These are phyloP conservation scores for Tetradesmus obliquus DNA, from an alignment of 139 green algal species.

Conservation along the genomic window DNA sequence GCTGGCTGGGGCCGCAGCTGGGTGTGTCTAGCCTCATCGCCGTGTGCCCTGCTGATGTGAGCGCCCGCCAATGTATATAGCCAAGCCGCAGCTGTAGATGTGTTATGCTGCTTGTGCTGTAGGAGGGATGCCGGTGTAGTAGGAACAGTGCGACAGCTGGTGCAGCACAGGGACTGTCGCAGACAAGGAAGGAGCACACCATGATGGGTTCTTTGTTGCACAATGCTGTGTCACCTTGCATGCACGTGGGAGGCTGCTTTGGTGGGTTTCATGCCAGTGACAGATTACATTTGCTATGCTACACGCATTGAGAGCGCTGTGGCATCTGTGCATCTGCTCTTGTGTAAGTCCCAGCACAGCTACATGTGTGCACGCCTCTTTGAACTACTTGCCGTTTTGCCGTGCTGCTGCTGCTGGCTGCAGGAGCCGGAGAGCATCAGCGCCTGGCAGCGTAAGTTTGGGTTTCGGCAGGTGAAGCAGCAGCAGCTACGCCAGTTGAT, in stretches of 20 bases:
- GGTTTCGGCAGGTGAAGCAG: neutral
- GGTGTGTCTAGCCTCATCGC: conserved; percentile 24
- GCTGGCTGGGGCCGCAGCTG: conserved; percentile 36
- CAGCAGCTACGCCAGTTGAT: conserved; percentile 2
- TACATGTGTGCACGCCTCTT: too few relatives aligned
- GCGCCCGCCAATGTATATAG: neutral
- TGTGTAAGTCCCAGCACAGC: too few relatives aligned
- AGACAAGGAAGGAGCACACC: too few relatives aligned
- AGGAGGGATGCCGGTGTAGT: too few relatives aligned
- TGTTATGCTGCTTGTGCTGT: neutral
- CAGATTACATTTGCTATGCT: too few relatives aligned
- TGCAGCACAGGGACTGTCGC: neutral
- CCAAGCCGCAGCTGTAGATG: neutral
- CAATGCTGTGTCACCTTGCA: neutral
- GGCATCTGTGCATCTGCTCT: too few relatives aligned
- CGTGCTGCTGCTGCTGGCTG: neutral
- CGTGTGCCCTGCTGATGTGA: conserved; percentile 37
- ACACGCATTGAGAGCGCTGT: too few relatives aligned
- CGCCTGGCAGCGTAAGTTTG: too few relatives aligned
- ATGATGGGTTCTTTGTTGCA: neutral
- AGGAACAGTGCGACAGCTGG: neutral
- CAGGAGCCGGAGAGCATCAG: conserved; percentile 12
- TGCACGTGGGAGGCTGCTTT: too few relatives aligned
- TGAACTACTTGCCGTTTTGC: neutral
- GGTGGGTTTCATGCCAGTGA: too few relatives aligned